Base-by-base conservation (phyloP, 129 eudicot species). In the Artemisia argyi region DNA sequence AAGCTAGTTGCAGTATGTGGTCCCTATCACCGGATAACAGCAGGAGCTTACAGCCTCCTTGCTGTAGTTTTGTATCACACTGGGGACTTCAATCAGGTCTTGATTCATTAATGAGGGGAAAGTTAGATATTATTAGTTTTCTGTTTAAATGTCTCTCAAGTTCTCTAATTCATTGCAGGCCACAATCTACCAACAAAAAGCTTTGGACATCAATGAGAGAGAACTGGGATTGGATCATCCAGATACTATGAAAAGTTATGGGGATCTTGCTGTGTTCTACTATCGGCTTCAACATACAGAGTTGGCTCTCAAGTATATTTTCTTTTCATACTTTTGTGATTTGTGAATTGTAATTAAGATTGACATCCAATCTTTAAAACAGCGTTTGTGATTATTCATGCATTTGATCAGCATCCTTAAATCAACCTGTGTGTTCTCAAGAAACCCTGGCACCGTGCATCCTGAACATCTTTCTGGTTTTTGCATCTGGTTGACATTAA, bases 1-100 rank as follows among this genome's bases (percentile, higher is more conserved):
- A 95, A 95, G 91, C 87, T 95, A 60, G 96, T 95, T 55, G 97
- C 99, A 59, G 97, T 95, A 56, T 95, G 99, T 78, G 99, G 97
- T 77, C 99, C 99, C 60, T 95, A 95, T 69, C 96, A 95, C 84
- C 86, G 99, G 58, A 95, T 95, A 91, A 95, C 99, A 53, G 97
- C 99, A 56, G 99, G 99, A 84, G 99, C 99, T 74, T 95, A 95
- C 85, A 95, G 99, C 79, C 97, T 95, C 79, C 99, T 95, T 75
- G 99, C 99, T 53, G 99, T 95, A 51, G 99, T 95, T 78, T 79
- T 95, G 73, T 95, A 95, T 83, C 99, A 95, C 82, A 95, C 99
- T 0, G 99, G 99, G 79, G 99, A 95, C 68, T 95, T 95, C 83
- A 95, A 95, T 77, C 99, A 95, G 99, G 99, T 95, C 57, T 68